Evolutionary conservation across 2,329 filamentous ascomycete species (phyloP), one percentile per base, ranked within the genome.

Genomic region (Fusarium albidum): DNA sequence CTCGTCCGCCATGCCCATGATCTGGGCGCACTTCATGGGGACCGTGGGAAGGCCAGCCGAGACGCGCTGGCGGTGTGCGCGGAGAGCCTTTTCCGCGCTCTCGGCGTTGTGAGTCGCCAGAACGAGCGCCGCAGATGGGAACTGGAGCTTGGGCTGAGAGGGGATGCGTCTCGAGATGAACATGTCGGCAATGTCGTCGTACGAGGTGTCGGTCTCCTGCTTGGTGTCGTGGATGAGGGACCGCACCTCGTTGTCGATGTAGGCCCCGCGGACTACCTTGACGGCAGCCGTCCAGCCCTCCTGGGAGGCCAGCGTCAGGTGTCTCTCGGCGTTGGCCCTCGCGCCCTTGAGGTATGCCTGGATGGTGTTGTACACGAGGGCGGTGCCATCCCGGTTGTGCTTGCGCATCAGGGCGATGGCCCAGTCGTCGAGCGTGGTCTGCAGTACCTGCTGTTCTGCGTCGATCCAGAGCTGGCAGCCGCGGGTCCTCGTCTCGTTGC

Each of bases 1-100:
- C 57, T 84, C 80, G 46, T 85, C 82, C 0, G 82, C 81, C 82
- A 85, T 85, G 5, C 82, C 82, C 52, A 82, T 77, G 1, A 85
- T 73, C 63, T 85, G 82, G 0, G 79, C 82, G 57, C 80, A 85
- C 5, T 67, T 73, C 4, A 83, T 70, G 0, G 64, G 53, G 0
- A 71, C 65, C 0, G 69, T 71, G 1, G 69, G 67, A 5, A 71
- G 54, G 2, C 65, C 65, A 9, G 60, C 54, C 3, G 73, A 68
- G 0, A 77, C 69, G 0, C 79, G 74, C 0, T 71, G 12, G 38
- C 73, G 61, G 46, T 81, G 77, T 1, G 79, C 75, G 7, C 70
- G 64, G 4, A 75, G 59, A 9, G 82, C 76, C 3, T 75, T 77
- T 29, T 72, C 68, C 1, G 75, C 72, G 29, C 73, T 75, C 6